A percentile compares a stretch with the other conserved stretches of the same genome.
These are phyloP conservation scores for Globisporangium carolinianum DNA, from an alignment of 352 stramenopile species.

Conservation along the genomic window DNA sequence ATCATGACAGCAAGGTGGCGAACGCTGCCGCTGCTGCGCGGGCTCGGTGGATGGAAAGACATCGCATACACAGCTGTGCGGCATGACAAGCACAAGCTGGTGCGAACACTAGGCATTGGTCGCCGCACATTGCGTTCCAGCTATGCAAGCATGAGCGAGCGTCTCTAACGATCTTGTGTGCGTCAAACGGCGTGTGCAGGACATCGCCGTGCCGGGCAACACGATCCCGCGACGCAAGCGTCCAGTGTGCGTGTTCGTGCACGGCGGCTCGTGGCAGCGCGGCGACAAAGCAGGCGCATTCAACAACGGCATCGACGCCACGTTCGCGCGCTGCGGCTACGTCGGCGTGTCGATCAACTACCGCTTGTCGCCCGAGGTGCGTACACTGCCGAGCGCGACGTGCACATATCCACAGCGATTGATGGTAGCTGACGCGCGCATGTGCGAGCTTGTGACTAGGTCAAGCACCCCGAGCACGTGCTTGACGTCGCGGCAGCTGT, in stretches of 20 bases:
- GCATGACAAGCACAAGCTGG: slow-evolving; percentile 45
- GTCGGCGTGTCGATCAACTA: slow-evolving; percentile 79
- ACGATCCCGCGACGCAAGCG: slow-evolving; percentile 23
- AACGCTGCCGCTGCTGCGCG: slow-evolving; percentile 21
- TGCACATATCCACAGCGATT: neutral
- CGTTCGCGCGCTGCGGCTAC: slow-evolving; percentile 43
- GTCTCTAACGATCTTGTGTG: neutral
- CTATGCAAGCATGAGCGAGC: neutral
- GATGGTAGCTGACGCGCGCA: neutral
- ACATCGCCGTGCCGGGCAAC: slow-evolving; percentile 51
- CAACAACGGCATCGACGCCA: slow-evolving; percentile 54
- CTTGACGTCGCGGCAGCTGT: slow-evolving; percentile 55
- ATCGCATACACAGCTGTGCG: slow-evolving; percentile 40
- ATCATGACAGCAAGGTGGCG: slow-evolving; percentile 7
- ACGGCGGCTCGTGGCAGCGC: slow-evolving; percentile 80
- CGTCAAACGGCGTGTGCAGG: slow-evolving; percentile 11
- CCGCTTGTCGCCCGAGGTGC: slow-evolving; percentile 66
- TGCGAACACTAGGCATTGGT: slow-evolving; percentile 1
- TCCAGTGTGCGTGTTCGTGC: slow-evolving; percentile 73
- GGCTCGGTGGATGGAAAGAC: slow-evolving; percentile 56
- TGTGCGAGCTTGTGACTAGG: slow-evolving; percentile 8
- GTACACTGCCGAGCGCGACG: neutral
- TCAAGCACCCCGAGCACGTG: slow-evolving; percentile 57
- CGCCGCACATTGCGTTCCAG: neutral
- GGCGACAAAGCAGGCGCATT: slow-evolving; percentile 67